These are phyloP conservation scores for Hypoxylon sp. DNA, from an alignment of 2,329 filamentous ascomycete species.

Conservation along the genomic window DNA sequence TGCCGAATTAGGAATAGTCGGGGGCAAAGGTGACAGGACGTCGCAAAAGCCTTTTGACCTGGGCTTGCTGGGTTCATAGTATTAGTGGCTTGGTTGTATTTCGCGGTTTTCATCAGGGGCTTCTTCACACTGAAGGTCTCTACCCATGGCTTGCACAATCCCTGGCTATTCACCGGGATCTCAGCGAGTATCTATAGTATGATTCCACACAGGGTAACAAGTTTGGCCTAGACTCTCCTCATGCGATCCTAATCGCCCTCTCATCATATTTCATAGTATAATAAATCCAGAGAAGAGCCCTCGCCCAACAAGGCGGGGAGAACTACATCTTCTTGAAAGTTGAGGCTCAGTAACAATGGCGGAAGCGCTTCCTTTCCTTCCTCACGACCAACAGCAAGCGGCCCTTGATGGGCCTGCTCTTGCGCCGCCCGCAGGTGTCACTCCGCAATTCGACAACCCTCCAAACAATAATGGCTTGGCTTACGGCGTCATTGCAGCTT, in stretches of 20 bases:
- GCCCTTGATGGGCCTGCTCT: conserved; percentile 36
- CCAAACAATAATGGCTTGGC: conserved; percentile 34
- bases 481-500: conserved; percentile 29
- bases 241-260: conserved; percentile 15
- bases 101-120: conserved; percentile 1
- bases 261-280: conserved; percentile 17
- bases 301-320: conserved; percentile 10
- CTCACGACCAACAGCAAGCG: conserved; percentile 22
- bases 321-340: conserved; percentile 23
- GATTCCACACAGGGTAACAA: not conserved
- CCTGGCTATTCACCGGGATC: conserved; percentile 18
- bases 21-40: conserved; percentile 15
- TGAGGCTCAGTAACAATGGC: conserved; percentile 26
- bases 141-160: conserved; percentile 11
- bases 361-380: conserved; percentile 21
- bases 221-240: conserved; percentile 2
- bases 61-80: not conserved
- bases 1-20: conserved; percentile 8
- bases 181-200: conserved; percentile 9
- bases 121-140: not conserved
- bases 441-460: conserved; percentile 36
- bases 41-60: conserved; percentile 17
- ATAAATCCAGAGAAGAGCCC: conserved; percentile 7
- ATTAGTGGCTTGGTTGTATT: not conserved
- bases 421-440: conserved; percentile 24